These are phyloP conservation scores for Kluyveromyces sp. DNA, from an alignment of 1,139 yeast genomes.

Conservation along the genomic window DNA sequence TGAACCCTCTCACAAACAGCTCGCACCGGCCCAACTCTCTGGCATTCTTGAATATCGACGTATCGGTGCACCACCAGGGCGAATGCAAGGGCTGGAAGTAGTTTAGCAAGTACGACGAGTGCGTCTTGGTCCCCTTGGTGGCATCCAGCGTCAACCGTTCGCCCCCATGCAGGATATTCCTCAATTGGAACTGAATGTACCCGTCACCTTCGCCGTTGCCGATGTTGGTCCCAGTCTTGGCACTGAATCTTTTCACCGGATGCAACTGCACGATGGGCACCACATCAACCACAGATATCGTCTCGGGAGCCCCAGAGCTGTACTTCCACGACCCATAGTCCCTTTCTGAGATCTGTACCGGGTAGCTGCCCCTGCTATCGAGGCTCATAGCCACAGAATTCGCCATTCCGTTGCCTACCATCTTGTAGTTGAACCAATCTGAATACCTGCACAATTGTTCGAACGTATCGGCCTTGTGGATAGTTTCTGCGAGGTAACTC, in stretches of 20 bases:
- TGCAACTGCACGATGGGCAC: constrained; percentile 49
- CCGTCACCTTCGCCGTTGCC: constrained; percentile 97
- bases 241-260: constrained; percentile 61
- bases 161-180: constrained; percentile 83
- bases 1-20: constrained; percentile 13
- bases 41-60: constrained; percentile 48
- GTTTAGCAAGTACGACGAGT: constrained; percentile 60
- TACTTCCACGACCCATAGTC: constrained; percentile 9
- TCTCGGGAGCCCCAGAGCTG: constrained; percentile 7
- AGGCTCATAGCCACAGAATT: constrained; percentile 17
- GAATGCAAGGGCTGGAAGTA: constrained; percentile 48
- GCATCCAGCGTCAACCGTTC: constrained; percentile 74
- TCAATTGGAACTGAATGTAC: constrained; percentile 65
- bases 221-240: constrained; percentile 87
- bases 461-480: constrained; percentile 21
- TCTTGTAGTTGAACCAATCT: constrained; percentile 21
- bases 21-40: constrained; percentile 53
- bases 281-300: constrained; percentile 33
- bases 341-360: constrained; percentile 9
- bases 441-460: constrained; percentile 21
- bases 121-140: constrained; percentile 70
- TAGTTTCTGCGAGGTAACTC: constrained; percentile 24
- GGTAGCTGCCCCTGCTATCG: constrained; percentile 14
- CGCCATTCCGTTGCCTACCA: constrained; percentile 23
- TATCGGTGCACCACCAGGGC: constrained; percentile 39